Percentiles rank a stretch among this genome's conserved stretches.
These are phyloP conservation scores for Fusarium tjaetaba DNA, from an alignment of 2,329 filamentous ascomycete species.

Conservation along the genomic window DNA sequence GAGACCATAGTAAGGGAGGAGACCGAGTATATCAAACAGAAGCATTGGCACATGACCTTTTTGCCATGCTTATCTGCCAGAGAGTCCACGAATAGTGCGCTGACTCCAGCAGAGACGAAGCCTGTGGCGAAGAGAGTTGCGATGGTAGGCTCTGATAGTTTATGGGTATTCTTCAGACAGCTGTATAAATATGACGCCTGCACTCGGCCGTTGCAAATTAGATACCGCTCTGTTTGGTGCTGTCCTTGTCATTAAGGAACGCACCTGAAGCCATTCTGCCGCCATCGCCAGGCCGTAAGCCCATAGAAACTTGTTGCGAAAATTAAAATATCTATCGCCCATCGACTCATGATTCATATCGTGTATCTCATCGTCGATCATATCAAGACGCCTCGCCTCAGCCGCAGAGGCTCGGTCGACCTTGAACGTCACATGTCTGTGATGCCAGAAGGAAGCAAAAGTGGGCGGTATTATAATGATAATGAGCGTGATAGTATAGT, in stretches of 20 bases:
- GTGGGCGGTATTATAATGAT: background rate
- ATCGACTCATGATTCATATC: background rate
- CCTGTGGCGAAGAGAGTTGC: background rate
- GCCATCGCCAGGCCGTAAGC: background rate
- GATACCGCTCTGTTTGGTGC: rapidly evolving
- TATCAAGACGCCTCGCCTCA: background rate
- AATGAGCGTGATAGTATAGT: background rate
- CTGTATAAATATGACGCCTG: background rate
- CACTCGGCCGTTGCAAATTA: rapidly evolving
- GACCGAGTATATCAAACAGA: rapidly evolving
- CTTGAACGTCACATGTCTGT: background rate
- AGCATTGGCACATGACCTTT: background rate
- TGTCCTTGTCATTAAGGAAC: rapidly evolving
- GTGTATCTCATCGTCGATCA: background rate
- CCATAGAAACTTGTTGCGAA: background rate
- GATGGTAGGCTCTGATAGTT: background rate
- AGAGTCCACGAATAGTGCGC: background rate
- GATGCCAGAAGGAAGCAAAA: background rate
- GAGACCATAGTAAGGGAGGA: background rate
- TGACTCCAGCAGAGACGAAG: background rate
- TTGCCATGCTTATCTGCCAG: background rate
- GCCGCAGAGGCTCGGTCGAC: background rate
- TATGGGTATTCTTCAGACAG: background rate
- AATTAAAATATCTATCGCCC: background rate
- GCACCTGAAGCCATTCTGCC: background rate